Evolutionary conservation across 148 eudicot genomes (phyloP), one percentile per base, ranked within the genome.

Genomic region (Persicaria maculosa): DNA sequence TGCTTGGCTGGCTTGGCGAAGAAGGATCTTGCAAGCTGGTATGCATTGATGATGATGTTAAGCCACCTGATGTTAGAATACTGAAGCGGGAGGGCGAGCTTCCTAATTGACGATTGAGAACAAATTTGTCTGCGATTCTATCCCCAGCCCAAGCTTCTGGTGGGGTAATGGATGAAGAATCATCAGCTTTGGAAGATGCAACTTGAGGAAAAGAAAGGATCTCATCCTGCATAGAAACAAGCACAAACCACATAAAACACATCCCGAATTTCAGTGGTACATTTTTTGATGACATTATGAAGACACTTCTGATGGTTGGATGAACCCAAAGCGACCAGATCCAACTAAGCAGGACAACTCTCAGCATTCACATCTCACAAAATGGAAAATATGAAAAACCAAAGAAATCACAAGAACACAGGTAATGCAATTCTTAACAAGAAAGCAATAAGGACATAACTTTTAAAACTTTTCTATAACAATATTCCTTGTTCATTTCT

Each of bases 131-230:
- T 15, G 90, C 72, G 72, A 87, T 72, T 79, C 87, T 85, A 79
- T 88, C 93, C 71, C 93, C 96, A 65, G 95, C 94, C 97, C 97
- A 91, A 80, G 98, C 91, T 86, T 94, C 98, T 50, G 97, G 98
- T 79, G 93, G 98, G 79, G 96, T 92, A 64, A 88, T 84, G 61
- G 90, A 84, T 69, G 97, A 82, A 61, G 87, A 74, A 78, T 86
- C 97, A 68, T 86, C 86, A 59, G 79, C 76, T 74, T 73, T 89
- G 71, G 86, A 81, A 76, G 91, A 76, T 74, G 78, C 59, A 70
- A 53, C 72, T 16, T 85, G 84, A 22, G 84, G 73, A 61, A 82
- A 67, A 74, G 90, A 81, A 77, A 36, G 81, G 74, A 70, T 55
- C 68, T 84, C 96, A 82, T 90, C 97, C 99, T 95, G 90, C 83